Percentiles rank a stretch among this genome's conserved stretches.
These are phyloP conservation scores for Auriscalpium microsporum DNA, from an alignment of 768 basidiomycete species.

Conservation along the genomic window DNA sequence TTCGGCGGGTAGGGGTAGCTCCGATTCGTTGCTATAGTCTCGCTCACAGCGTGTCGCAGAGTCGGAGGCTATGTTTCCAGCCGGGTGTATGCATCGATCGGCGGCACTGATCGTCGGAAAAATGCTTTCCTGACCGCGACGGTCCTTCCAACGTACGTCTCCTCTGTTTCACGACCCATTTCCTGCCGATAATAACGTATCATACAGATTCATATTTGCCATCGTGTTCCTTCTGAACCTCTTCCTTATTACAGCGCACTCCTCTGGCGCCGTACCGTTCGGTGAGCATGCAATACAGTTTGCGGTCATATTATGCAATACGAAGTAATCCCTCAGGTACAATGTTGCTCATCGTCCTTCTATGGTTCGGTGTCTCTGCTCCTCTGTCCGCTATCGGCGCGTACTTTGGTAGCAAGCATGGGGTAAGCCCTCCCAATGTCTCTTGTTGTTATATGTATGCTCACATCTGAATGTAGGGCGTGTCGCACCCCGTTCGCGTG, in stretches of 20 bases:
- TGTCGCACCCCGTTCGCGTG: constrained; percentile 80
- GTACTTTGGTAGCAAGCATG: constrained; percentile 80
- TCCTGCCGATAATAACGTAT: not conserved
- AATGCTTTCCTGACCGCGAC: constrained; percentile 87
- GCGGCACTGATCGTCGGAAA: constrained; percentile 68
- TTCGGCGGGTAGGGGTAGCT: constrained; percentile 62
- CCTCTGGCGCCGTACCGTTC: constrained; percentile 95
- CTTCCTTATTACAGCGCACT: constrained; percentile 75
- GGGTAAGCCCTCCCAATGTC: constrained; percentile 40
- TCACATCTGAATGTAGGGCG: constrained; percentile 34
- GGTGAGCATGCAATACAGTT: constrained; percentile 35
- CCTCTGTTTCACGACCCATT: not conserved
- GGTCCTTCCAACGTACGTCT: constrained; percentile 70
- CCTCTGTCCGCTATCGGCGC: constrained; percentile 83
- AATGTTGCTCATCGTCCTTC: constrained; percentile 70
- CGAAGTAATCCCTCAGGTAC: constrained; percentile 42
- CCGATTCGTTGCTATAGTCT: not conserved
- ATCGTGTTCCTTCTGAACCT: constrained; percentile 87
- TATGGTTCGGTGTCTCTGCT: constrained; percentile 94
- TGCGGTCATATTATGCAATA: not conserved
- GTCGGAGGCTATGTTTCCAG: constrained; percentile 86
- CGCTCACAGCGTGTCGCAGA: constrained; percentile 29
- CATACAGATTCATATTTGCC: constrained; percentile 64
- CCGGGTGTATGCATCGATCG: constrained; percentile 71
- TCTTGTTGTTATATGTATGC: not conserved